phyloP scores from a whole-genome alignment of 2,329 filamentous ascomycete species.

The Clonostachys byssicola region DNA sequence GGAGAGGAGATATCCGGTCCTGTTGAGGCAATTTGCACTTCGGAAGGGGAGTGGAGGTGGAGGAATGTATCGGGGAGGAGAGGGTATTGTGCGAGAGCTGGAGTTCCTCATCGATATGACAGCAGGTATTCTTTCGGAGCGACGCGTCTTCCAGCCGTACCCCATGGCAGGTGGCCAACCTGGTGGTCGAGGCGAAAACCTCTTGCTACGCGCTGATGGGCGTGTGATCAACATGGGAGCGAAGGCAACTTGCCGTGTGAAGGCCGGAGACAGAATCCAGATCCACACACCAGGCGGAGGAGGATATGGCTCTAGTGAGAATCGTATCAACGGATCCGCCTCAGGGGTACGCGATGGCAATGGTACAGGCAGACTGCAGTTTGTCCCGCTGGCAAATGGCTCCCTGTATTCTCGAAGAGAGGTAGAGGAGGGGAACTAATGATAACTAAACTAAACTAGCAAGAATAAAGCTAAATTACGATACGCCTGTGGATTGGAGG shows the following conservation, averaged over 20 bases:
- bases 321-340: too few relatives aligned
- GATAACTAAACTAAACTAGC: too few relatives aligned
- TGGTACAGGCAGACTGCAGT: too few relatives aligned
- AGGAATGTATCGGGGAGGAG: conserved; percentile 63
- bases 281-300: conserved; percentile 27
- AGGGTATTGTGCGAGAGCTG: conserved; percentile 70
- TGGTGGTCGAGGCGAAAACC: neutral
- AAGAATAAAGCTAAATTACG: too few relatives aligned
- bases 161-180: neutral
- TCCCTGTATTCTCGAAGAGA: too few relatives aligned
- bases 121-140: neutral
- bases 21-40: conserved; percentile 64
- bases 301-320: conserved; percentile 11
- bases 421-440: too few relatives aligned
- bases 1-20: conserved; percentile 52
- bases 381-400: too few relatives aligned
- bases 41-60: conserved; percentile 54
- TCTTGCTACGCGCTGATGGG: neutral
- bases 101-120: conserved; percentile 44
- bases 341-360: too few relatives aligned
- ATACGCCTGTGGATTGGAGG: too few relatives aligned
- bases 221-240: conserved; percentile 19
- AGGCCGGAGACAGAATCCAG: conserved; percentile 24
- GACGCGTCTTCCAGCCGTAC: neutral
- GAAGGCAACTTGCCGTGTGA: conserved; percentile 19